Base-by-base conservation (phyloP, 2,329 filamentous ascomycete species). In the Pseudonectria buxi region DNA sequence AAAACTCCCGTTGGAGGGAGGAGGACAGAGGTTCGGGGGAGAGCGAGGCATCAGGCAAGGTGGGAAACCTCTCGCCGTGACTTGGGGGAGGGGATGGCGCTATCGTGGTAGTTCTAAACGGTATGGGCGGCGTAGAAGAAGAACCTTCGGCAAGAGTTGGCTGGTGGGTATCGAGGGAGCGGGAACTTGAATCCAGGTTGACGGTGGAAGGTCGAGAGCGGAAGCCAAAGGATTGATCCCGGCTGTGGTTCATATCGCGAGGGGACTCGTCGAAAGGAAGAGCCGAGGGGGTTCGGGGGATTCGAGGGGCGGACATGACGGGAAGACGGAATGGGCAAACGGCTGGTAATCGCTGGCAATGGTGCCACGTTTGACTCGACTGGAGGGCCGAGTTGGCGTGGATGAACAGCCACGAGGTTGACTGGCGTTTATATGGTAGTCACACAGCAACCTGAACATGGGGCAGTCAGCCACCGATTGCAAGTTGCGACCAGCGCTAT, bases 71-170 rank as follows among this genome's bases (percentile, higher is more conserved):
- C 30, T 50, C 47, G 32, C 35, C 36, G 15, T 51, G 41, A 15
- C 47, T 41, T 24, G 46, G 39, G 4, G 51, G 43, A 33, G 53
- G 71, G 14, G 70, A 63, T 4, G 57, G 51, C 28, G 51, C 46
- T 46, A 56, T 53, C 28, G 56, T 54, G 31, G 45, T 49, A 14
- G 54, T 37, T 31, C 46, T 52, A 15, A 56, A 55, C 30, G 47
- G 44, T 24, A 49, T 35, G 32, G 49, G 40, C 18, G 43, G 45
- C 13, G 48, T 45, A 14, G 46, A 46, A 33, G 49, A 35, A 31
- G 49, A 52, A 28, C 49, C 49, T 51, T 52, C 44, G 32, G 50
- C 46, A 25, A 53, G 42, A 39, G 24, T 46, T 51, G 28, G 39
- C 35, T n/a, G 18, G 18, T 22, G 9, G 5, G 18, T 5, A 22